A percentile compares a stretch with the other conserved stretches of the same genome.
Evolutionary conservation across 2,329 filamentous ascomycete genomes (phyloP).

Genomic region (Paraconiothyrium brasiliense): DNA sequence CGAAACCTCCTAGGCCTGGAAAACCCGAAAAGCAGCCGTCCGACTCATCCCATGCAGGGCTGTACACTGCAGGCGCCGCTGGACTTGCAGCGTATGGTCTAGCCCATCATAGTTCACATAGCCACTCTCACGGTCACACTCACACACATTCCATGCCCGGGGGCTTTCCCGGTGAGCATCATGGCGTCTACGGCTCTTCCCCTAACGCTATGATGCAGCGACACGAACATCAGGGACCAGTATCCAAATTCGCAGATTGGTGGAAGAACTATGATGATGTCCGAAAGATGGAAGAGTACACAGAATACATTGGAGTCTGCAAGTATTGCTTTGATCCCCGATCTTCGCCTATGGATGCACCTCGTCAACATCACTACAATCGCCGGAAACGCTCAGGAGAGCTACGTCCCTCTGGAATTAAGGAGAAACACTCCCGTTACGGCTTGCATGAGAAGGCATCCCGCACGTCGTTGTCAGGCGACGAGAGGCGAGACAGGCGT

Average conservation of each 20-base stretch:
- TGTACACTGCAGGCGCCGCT: constrained; percentile 58
- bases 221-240: constrained; percentile 65
- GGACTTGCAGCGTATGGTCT: constrained; percentile 59
- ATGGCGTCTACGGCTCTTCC: constrained; percentile 29
- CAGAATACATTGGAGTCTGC: constrained; percentile 72
- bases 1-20: constrained; percentile 46
- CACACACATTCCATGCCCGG: constrained; percentile 42
- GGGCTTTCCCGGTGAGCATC: constrained; percentile 37
- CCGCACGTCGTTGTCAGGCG: constrained; percentile 45
- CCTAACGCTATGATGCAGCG: constrained; percentile 43
- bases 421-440: constrained; percentile 67
- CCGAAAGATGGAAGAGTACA: constrained; percentile 72
- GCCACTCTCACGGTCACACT: constrained; percentile 24
- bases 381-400: constrained; percentile 59
- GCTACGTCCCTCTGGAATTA: constrained; percentile 58
- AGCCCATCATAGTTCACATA: constrained; percentile 51
- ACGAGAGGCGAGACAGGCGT: constrained; percentile 46
- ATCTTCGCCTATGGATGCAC: constrained; percentile 65
- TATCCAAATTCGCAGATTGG: constrained; percentile 66
- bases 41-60: constrained; percentile 52
- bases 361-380: constrained; percentile 66
- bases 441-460: constrained; percentile 42
- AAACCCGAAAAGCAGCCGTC: constrained; percentile 57
- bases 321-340: constrained; percentile 71
- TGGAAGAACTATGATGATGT: constrained; percentile 73